Evolutionary conservation across 768 basidiomycete species (phyloP).

Genomic region (Austroboletus eburneus): DNA sequence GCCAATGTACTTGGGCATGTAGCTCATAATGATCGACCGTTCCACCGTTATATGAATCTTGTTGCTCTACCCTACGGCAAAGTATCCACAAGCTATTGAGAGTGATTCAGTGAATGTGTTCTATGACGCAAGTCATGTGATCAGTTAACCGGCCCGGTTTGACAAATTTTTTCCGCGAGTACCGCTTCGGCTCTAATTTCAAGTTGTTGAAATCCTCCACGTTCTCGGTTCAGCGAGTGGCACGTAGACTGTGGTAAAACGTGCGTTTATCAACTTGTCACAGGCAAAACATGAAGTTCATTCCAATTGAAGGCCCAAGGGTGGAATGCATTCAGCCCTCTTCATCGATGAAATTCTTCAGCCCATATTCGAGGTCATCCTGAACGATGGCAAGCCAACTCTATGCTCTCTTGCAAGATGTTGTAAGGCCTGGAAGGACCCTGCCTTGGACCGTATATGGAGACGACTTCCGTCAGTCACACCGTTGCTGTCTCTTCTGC

Average conservation of each 20-base stretch:
- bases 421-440: slow-evolving; percentile 46
- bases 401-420: slow-evolving; percentile 38
- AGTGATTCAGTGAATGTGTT: too few relatives aligned
- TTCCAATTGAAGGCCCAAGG: neutral
- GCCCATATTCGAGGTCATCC: slow-evolving; percentile 35
- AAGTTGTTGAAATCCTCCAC: neutral
- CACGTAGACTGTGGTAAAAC: neutral
- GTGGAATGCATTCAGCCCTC: slow-evolving; percentile 41
- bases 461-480: slow-evolving; percentile 35
- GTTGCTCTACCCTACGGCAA: too few relatives aligned
- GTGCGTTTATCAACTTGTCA: slow-evolving; percentile 1
- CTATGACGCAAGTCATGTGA: too few relatives aligned
- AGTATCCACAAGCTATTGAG: too few relatives aligned
- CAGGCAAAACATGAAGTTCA: neutral
- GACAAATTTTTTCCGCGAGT: slow-evolving; percentile 14
- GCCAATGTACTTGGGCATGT: neutral
- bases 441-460: slow-evolving; percentile 48
- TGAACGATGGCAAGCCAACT: slow-evolving; percentile 25
- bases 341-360: slow-evolving; percentile 49
- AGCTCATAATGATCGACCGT: too few relatives aligned
- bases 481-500: slow-evolving; percentile 39
- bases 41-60: too few relatives aligned
- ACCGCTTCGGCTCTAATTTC: slow-evolving; percentile 9
- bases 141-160: too few relatives aligned
- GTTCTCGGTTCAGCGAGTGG: neutral